These are phyloP conservation scores for Calvatia gigantea DNA, from an alignment of 768 basidiomycete genomes.

Conservation along the genomic window DNA sequence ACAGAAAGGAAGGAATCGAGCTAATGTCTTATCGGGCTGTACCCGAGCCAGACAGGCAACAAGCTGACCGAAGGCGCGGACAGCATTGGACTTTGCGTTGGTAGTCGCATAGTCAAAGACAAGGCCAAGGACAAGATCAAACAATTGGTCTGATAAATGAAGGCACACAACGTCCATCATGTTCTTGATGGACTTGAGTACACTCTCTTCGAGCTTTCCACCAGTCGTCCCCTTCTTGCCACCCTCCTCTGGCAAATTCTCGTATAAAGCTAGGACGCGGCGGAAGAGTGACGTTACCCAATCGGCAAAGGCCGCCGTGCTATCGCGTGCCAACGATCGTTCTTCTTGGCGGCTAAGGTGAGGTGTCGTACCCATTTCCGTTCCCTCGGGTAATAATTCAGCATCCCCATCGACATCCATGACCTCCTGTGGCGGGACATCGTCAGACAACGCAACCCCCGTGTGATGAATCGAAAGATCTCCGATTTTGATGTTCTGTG, in stretches of 20 bases:
- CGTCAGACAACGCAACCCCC: slow-evolving; percentile 50
- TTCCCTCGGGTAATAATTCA: slow-evolving; percentile 50
- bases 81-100: slow-evolving; percentile 88
- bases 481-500: slow-evolving; percentile 76
- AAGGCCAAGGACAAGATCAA: slow-evolving; percentile 81
- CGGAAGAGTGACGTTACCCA: slow-evolving; percentile 80
- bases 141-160: slow-evolving; percentile 74
- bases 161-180: slow-evolving; percentile 80
- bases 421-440: slow-evolving; percentile 49
- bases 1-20: slow-evolving; percentile 79
- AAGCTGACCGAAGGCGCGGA: slow-evolving; percentile 85
- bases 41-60: slow-evolving; percentile 81
- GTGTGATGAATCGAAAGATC: slow-evolving; percentile 66
- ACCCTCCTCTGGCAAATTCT: slow-evolving; percentile 94
- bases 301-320: slow-evolving; percentile 77
- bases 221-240: slow-evolving; percentile 83
- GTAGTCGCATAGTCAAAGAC: slow-evolving; percentile 86
- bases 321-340: slow-evolving; percentile 69
- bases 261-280: slow-evolving; percentile 77
- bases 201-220: slow-evolving; percentile 76
- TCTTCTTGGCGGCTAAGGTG: slow-evolving; percentile 62
- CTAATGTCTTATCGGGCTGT: slow-evolving; percentile 69
- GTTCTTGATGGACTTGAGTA: slow-evolving; percentile 75
- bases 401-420: slow-evolving; percentile 48
- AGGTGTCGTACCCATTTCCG: slow-evolving; percentile 37